These are phyloP conservation scores for Evernia prunastri DNA, from an alignment of 495 filamentous ascomycete genomes.

Conservation along the genomic window DNA sequence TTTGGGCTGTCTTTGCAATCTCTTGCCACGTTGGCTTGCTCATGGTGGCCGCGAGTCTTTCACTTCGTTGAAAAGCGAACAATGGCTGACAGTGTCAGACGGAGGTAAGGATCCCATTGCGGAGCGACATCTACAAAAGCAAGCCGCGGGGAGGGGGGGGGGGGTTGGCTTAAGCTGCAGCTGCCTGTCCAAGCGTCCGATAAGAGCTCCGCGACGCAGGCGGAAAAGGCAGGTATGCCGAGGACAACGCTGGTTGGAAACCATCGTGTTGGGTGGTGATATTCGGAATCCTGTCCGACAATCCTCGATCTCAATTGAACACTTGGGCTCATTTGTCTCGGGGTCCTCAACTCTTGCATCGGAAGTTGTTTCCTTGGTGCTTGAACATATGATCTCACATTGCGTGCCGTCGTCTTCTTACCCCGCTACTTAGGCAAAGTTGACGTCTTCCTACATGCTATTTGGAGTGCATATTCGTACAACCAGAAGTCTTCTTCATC, in stretches of 20 bases:
- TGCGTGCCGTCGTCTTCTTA: constrained; percentile 11
- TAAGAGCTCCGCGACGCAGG: background rate
- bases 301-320: no score
- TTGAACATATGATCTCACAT: background rate
- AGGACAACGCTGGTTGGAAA: background rate
- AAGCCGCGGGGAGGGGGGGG: background rate
- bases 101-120: background rate
- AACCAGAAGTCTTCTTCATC: background rate
- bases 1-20: constrained; percentile 33
- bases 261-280: no score
- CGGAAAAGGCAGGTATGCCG: constrained; percentile 8
- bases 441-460: constrained; percentile 7
- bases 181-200: background rate
- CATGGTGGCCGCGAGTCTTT: constrained; percentile 12
- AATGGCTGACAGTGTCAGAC: background rate
- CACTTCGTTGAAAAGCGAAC: background rate
- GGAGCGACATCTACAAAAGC: background rate
- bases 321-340: background rate
- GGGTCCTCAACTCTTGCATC: background rate
- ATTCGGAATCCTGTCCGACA: no score
- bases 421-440: constrained; percentile 2
- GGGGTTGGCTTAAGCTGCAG: background rate
- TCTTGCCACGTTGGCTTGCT: constrained; percentile 33
- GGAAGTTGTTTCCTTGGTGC: background rate
- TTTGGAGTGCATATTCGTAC: background rate